Evolutionary conservation across 2,329 filamentous ascomycete genomes (phyloP).

Genomic region (Akanthomyces lecanii): DNA sequence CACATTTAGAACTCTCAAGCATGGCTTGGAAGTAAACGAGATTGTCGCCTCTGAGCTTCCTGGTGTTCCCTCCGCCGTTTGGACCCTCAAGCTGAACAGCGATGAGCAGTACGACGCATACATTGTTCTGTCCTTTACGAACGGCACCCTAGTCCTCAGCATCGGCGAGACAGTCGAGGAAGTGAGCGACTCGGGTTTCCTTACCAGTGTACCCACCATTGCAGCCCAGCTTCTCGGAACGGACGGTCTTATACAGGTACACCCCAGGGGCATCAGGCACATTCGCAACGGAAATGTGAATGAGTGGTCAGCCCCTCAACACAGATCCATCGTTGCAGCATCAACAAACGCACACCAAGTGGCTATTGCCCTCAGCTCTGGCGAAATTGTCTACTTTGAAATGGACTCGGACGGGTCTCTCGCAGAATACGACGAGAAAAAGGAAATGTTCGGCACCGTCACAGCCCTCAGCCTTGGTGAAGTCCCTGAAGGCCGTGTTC

Average conservation of each 20-base stretch:
- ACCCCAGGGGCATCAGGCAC: slow-evolving; percentile 92
- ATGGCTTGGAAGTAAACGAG: slow-evolving; percentile 88
- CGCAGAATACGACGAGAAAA: slow-evolving; percentile 91
- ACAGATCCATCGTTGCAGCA: slow-evolving; percentile 91
- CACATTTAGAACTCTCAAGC: slow-evolving; percentile 85
- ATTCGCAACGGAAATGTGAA: slow-evolving; percentile 76
- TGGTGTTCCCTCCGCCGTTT: slow-evolving; percentile 84
- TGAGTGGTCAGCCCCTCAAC: slow-evolving; percentile 89
- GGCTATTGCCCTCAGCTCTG: slow-evolving; percentile 87
- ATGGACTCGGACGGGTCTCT: slow-evolving; percentile 89
- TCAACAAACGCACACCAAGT: slow-evolving; percentile 92
- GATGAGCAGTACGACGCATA: slow-evolving; percentile 87
- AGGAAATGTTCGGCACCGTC: slow-evolving; percentile 91
- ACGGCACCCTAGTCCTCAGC: slow-evolving; percentile 84
- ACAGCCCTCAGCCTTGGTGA: slow-evolving; percentile 92
- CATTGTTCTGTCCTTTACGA: slow-evolving; percentile 89
- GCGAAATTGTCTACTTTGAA: slow-evolving; percentile 97
- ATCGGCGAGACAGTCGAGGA: slow-evolving; percentile 97
- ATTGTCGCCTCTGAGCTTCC: slow-evolving; percentile 93
- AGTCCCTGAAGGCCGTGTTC: slow-evolving; percentile 81
- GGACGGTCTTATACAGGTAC: slow-evolving; percentile 87
- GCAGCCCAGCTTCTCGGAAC: slow-evolving; percentile 93
- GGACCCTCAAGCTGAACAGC: slow-evolving; percentile 84
- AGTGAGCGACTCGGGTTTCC: slow-evolving; percentile 87
- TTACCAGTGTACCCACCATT: slow-evolving; percentile 82